Percentiles rank a stretch among this genome's conserved stretches.
Evolutionary conservation across 192 early-diverging fungal species (phyloP).

Genomic region (Umbelopsis ramanniana): DNA sequence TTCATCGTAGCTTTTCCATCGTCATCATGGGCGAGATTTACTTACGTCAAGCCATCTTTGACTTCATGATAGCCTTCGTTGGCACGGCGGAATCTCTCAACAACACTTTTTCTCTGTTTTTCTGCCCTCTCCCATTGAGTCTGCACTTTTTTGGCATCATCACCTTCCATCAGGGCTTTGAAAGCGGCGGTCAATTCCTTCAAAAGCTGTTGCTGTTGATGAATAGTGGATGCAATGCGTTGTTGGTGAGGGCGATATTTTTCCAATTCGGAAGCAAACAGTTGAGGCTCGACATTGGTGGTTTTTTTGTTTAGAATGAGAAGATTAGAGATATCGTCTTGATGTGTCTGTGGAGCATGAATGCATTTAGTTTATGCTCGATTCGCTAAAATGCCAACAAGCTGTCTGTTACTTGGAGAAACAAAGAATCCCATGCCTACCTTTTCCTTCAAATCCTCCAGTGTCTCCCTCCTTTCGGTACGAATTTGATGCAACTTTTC

Average conservation of each 20-base stretch:
- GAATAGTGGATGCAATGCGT: slow-evolving; percentile 72
- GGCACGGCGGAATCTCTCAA: slow-evolving; percentile 68
- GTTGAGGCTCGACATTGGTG: slow-evolving; percentile 80
- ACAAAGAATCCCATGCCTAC: slow-evolving; percentile 30
- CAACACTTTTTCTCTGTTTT: slow-evolving; percentile 62
- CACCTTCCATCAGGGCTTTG: slow-evolving; percentile 72
- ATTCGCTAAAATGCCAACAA: not conserved
- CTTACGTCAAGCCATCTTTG: slow-evolving; percentile 53
- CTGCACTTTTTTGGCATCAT: slow-evolving; percentile 69
- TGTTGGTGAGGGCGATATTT: slow-evolving; percentile 86
- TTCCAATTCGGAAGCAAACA: slow-evolving; percentile 90
- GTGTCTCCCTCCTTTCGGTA: slow-evolving; percentile 68
- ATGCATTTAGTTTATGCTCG: not conserved
- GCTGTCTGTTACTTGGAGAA: not conserved
- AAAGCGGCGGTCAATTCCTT: slow-evolving; percentile 78
- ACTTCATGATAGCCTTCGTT: slow-evolving; percentile 68
- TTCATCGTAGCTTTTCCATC: not conserved
- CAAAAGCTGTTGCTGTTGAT: slow-evolving; percentile 76
- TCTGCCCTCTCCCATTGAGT: slow-evolving; percentile 72
- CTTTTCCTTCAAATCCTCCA: slow-evolving; percentile 79
- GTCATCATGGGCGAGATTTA: not conserved
- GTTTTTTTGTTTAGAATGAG: slow-evolving; percentile 74
- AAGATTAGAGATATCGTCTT: slow-evolving; percentile 89
- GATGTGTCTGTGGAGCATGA: slow-evolving; percentile 50
- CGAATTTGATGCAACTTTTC: slow-evolving; percentile 67